Percentiles rank a stretch among this genome's conserved stretches.
phyloP scores from a whole-genome alignment of 2,329 filamentous ascomycete species.

The Cladosporium sp. region DNA sequence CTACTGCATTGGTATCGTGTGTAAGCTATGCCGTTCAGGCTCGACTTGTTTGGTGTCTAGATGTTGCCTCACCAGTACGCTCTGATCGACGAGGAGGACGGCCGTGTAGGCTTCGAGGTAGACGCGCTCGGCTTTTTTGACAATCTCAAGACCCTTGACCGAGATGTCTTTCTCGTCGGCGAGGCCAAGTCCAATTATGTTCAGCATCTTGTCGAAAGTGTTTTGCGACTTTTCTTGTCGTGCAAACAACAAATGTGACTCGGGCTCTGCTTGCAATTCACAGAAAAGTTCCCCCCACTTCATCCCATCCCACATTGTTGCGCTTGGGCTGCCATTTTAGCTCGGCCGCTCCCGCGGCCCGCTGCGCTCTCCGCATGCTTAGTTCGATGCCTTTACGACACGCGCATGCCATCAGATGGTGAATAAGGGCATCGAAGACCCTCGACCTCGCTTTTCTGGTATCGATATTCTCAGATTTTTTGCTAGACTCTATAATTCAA shows the following conservation, averaged over 20 bases:
- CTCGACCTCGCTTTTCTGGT: too few relatives aligned
- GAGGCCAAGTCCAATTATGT: slow-evolving; percentile 89
- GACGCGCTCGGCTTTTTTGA: slow-evolving; percentile 81
- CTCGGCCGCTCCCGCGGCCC: not conserved
- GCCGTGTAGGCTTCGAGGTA: slow-evolving; percentile 98
- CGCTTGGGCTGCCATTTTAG: not conserved
- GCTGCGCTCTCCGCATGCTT: slow-evolving; percentile 1
- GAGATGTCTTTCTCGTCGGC: slow-evolving; percentile 98
- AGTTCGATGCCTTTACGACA: not conserved
- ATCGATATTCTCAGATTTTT: not conserved
- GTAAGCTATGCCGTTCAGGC: slow-evolving; percentile 2
- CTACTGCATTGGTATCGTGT: slow-evolving; percentile 57
- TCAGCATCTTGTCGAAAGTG: slow-evolving; percentile 64
- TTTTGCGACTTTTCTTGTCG: not conserved
- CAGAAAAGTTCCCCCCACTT: slow-evolving; percentile 12
- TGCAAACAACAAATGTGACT: not conserved
- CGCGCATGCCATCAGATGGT: slow-evolving; percentile 1
- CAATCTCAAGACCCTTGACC: slow-evolving; percentile 86
- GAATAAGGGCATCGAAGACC: too few relatives aligned
- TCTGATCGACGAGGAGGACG: slow-evolving; percentile 85
- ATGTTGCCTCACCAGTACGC: slow-evolving; percentile 53
- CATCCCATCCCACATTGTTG: slow-evolving; percentile 6
- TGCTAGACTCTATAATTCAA: not conserved
- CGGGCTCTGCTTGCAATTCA: not conserved
- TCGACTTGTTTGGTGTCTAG: too few relatives aligned